Evolutionary conservation across 306 rosid genomes (phyloP).

Genomic region (Dicorynia guianensis): DNA sequence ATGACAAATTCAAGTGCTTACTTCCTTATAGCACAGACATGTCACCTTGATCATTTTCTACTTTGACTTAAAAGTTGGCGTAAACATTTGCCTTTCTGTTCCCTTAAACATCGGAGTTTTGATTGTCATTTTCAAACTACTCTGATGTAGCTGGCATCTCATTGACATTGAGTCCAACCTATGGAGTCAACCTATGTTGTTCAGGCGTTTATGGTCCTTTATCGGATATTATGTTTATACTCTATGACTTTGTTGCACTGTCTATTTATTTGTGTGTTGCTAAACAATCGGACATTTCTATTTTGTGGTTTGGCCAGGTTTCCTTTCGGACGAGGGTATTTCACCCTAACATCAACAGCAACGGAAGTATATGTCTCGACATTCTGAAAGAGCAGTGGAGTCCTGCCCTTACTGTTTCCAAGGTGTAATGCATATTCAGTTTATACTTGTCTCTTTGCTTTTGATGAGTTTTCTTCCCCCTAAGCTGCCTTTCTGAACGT

Average conservation of each 20-base stretch:
- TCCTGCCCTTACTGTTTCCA: conserved; percentile 33
- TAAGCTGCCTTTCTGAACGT: too few relatives aligned
- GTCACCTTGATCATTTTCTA: background rate
- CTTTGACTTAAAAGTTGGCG: background rate
- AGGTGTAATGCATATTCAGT: too few relatives aligned
- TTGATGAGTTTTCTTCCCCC: too few relatives aligned
- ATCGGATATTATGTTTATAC: too few relatives aligned
- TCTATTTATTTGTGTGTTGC: too few relatives aligned
- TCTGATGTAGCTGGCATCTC: background rate
- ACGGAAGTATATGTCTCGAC: conserved; percentile 46
- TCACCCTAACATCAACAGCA: conserved; percentile 43
- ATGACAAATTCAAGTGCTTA: conserved; percentile 18
- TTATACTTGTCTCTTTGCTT: too few relatives aligned
- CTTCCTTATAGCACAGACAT: background rate
- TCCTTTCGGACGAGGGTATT: conserved; percentile 37
- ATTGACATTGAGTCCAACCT: conserved; percentile 5
- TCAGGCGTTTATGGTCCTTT: too few relatives aligned
- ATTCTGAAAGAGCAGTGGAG: conserved; percentile 46
- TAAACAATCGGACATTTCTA: too few relatives aligned
- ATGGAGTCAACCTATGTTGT: background rate
- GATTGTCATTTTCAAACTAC: background rate
- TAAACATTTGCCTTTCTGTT: background rate
- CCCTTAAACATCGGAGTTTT: background rate
- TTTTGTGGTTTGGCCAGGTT: conserved; percentile 26
- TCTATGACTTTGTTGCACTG: too few relatives aligned